These are phyloP conservation scores for Musa schizocarpa DNA, from an alignment of 176 grass and related monocot genomes.

Conservation along the genomic window DNA sequence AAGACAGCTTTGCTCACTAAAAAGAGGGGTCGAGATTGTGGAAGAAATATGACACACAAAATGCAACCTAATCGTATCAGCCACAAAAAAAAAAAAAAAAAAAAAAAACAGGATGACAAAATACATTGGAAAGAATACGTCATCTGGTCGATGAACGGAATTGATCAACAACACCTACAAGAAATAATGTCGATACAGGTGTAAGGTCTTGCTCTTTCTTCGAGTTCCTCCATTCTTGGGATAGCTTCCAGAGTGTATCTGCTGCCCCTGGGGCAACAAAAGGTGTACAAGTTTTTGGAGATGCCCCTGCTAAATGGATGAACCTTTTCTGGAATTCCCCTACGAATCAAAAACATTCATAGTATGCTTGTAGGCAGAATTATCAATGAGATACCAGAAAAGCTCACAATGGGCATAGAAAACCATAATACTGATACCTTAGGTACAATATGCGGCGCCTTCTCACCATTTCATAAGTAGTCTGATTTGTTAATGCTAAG, in stretches of 20 bases:
- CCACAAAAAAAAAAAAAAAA: background rate
- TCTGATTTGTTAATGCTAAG: constrained; percentile 93
- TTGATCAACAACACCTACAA: constrained; percentile 71
- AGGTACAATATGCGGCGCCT: constrained; percentile 70
- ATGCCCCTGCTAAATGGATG: constrained; percentile 84
- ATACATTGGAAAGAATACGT: background rate
- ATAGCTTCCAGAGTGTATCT: constrained; percentile 56
- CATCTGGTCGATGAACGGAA: background rate
- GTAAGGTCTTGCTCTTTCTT: constrained; percentile 62
- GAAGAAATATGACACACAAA: background rate
- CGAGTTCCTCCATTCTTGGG: constrained; percentile 53
- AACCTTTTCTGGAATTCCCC: constrained; percentile 72
- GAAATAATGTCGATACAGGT: constrained; percentile 63
- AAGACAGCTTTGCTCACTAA: background rate
- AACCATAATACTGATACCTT: constrained; percentile 42
- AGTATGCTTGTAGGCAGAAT: background rate
- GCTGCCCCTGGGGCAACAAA: constrained; percentile 49
- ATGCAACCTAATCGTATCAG: background rate
- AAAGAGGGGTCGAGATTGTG: background rate
- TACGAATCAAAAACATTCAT: constrained; percentile 26
- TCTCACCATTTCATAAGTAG: constrained; percentile 84
- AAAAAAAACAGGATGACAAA: background rate
- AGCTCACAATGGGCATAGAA: background rate
- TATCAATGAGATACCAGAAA: background rate
- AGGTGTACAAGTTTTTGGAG: constrained; percentile 54